Percentiles rank a stretch among this genome's conserved stretches.
Evolutionary conservation across 352 stramenopile species (phyloP).

Genomic region (Pythium aphanidermatum): DNA sequence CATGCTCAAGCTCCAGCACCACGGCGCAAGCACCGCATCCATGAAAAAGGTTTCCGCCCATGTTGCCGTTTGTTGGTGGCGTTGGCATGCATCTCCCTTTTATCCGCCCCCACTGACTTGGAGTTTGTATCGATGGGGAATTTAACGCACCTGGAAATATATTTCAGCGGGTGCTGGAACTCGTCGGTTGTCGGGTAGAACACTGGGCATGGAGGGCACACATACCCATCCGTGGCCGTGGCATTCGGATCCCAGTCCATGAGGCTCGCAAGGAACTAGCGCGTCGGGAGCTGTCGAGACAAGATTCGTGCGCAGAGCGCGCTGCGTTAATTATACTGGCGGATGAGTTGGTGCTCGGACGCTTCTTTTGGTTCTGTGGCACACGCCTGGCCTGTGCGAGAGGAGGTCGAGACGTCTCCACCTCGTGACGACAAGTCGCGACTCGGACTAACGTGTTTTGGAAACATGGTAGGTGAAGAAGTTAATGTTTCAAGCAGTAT

Average conservation of each 20-base stretch:
- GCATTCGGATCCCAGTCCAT: constrained; percentile 72
- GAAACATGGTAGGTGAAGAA: no score
- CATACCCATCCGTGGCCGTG: constrained; percentile 57
- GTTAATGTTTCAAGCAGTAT: no score
- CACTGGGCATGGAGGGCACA: constrained; percentile 78
- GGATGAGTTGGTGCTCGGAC: no score
- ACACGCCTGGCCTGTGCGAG: no score
- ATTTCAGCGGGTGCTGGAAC: constrained; percentile 89
- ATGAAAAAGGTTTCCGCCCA: not conserved
- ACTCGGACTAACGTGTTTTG: no score
- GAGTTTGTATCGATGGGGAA: constrained; percentile 32
- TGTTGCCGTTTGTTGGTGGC: constrained; percentile 1
- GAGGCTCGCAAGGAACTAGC: not conserved
- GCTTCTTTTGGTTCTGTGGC: no score
- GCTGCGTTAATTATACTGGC: no score
- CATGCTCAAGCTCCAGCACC: not conserved
- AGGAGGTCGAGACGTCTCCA: no score
- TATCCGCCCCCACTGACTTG: constrained; percentile 16
- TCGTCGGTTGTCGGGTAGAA: constrained; percentile 85
- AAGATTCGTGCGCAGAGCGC: not conserved
- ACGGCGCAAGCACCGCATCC: not conserved
- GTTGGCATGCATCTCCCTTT: constrained; percentile 8
- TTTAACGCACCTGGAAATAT: constrained; percentile 85
- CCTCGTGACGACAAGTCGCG: no score
- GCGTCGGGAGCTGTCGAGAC: not conserved